These are phyloP conservation scores for Metschnikowia gruessii DNA, from an alignment of 805 yeast species.

Conservation along the genomic window DNA sequence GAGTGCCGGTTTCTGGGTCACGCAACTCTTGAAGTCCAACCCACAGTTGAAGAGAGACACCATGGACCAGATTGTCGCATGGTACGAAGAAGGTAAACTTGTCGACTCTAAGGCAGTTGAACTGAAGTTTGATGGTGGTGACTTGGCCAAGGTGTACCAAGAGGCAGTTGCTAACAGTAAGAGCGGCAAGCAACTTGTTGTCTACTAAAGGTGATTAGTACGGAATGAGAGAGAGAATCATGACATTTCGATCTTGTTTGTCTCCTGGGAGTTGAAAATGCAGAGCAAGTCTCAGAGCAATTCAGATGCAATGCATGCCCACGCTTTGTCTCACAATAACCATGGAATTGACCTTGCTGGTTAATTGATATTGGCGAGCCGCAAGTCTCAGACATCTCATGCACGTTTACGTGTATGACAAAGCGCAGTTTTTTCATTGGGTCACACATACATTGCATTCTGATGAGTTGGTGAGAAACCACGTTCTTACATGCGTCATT, in stretches of 20 bases:
- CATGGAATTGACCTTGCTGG: background rate
- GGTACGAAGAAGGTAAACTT: constrained; percentile 42
- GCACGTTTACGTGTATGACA: background rate
- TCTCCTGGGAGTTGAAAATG: too few species aligned
- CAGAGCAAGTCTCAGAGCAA: too few species aligned
- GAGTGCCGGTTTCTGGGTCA: constrained; percentile 91
- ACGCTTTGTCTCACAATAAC: too few species aligned
- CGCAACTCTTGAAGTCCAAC: constrained; percentile 44
- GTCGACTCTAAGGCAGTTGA: constrained; percentile 37
- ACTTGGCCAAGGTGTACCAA: constrained; percentile 29
- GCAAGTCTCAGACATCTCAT: background rate
- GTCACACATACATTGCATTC: background rate
- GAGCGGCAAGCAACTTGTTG: constrained; percentile 39
- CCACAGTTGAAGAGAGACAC: constrained; percentile 35
- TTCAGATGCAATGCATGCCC: too few species aligned
- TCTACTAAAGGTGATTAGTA: constrained; percentile 11
- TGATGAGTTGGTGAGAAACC: background rate
- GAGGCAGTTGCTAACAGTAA: constrained; percentile 34
- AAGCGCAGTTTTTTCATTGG: background rate
- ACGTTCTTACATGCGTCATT: too few species aligned
- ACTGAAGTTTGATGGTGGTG: constrained; percentile 22
- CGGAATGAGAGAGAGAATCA: too few species aligned
- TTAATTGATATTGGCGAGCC: background rate
- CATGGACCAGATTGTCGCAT: constrained; percentile 35
- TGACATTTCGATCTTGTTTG: too few species aligned